phyloP scores from a whole-genome alignment of 2,329 filamentous ascomycete species.

The Trichoderma citrinoviride region DNA sequence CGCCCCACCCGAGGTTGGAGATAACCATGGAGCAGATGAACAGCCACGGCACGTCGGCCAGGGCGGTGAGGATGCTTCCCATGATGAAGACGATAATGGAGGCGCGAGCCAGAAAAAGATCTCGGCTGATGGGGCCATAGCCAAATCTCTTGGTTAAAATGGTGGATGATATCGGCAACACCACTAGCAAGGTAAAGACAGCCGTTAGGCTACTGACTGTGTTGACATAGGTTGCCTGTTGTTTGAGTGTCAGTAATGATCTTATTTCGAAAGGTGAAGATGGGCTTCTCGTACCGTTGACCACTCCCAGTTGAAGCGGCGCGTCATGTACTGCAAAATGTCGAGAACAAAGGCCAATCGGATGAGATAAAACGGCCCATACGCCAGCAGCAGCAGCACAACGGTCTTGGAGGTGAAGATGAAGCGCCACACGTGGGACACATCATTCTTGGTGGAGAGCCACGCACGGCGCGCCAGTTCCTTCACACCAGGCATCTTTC shows the following conservation, averaged over 20 bases:
- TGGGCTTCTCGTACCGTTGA: conserved; percentile 34
- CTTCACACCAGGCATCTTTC: conserved; percentile 16
- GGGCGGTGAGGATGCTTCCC: conserved; percentile 39
- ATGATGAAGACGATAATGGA: conserved; percentile 34
- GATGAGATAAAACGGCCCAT: conserved; percentile 31
- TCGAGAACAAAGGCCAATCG: conserved; percentile 35
- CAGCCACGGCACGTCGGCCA: conserved; percentile 37
- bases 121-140: conserved; percentile 37
- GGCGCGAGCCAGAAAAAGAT: conserved; percentile 41
- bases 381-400: conserved; percentile 39
- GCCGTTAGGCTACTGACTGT: conserved; percentile 40
- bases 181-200: conserved; percentile 38
- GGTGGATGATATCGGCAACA: conserved; percentile 39
- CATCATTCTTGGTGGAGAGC: conserved; percentile 32
- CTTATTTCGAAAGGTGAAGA: background rate
- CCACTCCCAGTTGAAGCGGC: conserved; percentile 50
- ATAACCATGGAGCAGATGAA: conserved; percentile 44
- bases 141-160: conserved; percentile 34
- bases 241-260: background rate
- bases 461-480: conserved; percentile 26
- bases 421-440: conserved; percentile 40
- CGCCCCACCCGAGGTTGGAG: conserved; percentile 46
- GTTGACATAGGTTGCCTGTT: conserved; percentile 42
- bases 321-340: conserved; percentile 53
- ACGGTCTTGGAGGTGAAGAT: conserved; percentile 40